Evolutionary conservation across 2,329 filamentous ascomycete species (phyloP).

Genomic region (Clarireedia sp.): DNA sequence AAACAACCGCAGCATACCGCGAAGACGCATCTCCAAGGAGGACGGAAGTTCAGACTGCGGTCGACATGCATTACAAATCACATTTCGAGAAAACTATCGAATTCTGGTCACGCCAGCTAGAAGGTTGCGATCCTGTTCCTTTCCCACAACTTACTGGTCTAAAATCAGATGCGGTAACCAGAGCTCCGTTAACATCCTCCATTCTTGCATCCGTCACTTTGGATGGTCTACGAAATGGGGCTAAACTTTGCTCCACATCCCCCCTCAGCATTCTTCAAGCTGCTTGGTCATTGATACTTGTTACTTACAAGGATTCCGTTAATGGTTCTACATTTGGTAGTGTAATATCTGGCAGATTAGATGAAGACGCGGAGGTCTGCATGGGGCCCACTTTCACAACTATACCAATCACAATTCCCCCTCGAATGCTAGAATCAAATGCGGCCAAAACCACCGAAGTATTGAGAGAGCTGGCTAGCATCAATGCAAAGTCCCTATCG

Average conservation of each 20-base stretch:
- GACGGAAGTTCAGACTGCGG: background rate
- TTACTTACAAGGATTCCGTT: background rate
- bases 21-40: background rate
- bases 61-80: background rate
- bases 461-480: background rate
- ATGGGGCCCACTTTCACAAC: constrained; percentile 2
- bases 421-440: background rate
- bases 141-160: background rate
- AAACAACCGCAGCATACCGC: background rate
- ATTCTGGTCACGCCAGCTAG: background rate
- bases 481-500: background rate
- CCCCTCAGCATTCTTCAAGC: background rate
- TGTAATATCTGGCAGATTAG: constrained; percentile 1
- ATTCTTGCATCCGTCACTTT: background rate
- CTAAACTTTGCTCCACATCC: background rate
- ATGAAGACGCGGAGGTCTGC: background rate
- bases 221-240: background rate
- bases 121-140: background rate
- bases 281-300: constrained; percentile 3
- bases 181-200: background rate
- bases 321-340: constrained; percentile 1
- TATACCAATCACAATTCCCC: background rate
- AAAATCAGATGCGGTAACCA: background rate
- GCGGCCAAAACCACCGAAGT: background rate
- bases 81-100: background rate